Evolutionary conservation across 345 rosid genomes (phyloP), one percentile per base, ranked within the genome.

Genomic region (Punica granatum): DNA sequence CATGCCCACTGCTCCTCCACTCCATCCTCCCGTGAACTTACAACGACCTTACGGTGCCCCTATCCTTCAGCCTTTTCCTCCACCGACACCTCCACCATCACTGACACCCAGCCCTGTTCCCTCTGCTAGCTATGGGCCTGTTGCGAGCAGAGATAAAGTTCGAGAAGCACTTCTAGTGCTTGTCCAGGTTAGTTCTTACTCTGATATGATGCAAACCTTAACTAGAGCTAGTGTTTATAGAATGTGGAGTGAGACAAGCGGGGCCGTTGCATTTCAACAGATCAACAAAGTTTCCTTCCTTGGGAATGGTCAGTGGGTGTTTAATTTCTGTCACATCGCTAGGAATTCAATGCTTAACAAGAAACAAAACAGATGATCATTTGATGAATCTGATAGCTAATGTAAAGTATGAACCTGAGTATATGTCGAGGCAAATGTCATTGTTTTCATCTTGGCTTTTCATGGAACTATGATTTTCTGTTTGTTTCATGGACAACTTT

Each of bases 61-160:
- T 26, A 69, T 91, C 73, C 96, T 88, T 76, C 98, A 93, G 74
- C 91, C 98, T 34, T 93, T 90, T 76, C 97, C 97, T 63, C 98
- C 97, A 33, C 98, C 97, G 16, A 84, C 79, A 58, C 97, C 98
- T 26, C 87, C 96, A 66, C 88, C 81, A 64, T 87, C 96, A 61
- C 98, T 90, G 31, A 82, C 96, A n/a, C 92, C 97, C 64, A 67
- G 76, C 68, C 54, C 79, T 43, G 60, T 53, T 62, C 76, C 78
- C 35, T 31, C 70, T 67, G 76, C 79, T 70, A 77, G 77, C 74
- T 72, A 70, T 46, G 88, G 81, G 59, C 81, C 78, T 1, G 56
- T 77, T 69, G 76, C 87, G 51, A 91, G 72, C 83, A 87, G 83
- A 77, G 98, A 89, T n/a, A 84, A 79, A 77, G 90, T 88, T 26